Percentiles rank a stretch among this genome's conserved stretches.
These are phyloP conservation scores for Aspergillus quadricinctus DNA, from an alignment of 2,329 filamentous ascomycete species.

Conservation along the genomic window DNA sequence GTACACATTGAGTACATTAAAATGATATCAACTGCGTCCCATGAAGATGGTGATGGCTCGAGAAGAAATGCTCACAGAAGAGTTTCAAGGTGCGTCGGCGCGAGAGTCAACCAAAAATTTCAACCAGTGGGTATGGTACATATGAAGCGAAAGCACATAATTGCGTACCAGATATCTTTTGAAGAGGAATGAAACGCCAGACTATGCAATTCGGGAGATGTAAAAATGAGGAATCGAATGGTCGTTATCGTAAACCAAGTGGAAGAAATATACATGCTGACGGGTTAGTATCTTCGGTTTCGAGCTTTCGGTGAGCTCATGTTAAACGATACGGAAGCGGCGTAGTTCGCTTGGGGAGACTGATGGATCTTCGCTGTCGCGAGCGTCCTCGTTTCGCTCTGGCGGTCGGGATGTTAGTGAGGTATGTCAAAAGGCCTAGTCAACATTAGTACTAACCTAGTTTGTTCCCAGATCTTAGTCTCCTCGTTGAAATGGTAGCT, in stretches of 20 bases:
- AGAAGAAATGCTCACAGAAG: background rate
- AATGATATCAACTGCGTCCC: background rate
- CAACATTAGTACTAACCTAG: constrained; percentile 7
- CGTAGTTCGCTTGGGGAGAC: constrained; percentile 5
- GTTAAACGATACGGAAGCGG: constrained; percentile 5
- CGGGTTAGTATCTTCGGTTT: background rate
- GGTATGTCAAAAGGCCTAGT: background rate
- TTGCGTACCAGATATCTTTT: background rate
- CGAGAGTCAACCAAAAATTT: background rate
- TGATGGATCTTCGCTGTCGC: constrained; percentile 2
- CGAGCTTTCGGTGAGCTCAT: background rate
- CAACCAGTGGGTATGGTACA: background rate
- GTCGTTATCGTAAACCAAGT: background rate
- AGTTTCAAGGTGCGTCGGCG: background rate
- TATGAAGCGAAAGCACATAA: background rate
- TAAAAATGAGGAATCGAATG: background rate
- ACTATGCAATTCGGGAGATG: background rate
- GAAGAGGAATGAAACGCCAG: background rate
- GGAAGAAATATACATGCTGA: background rate
- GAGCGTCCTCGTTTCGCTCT: constrained; percentile 7
- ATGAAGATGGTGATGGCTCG: background rate
- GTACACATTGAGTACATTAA: background rate
- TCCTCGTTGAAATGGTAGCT: constrained; percentile 33
- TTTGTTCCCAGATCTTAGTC: constrained; percentile 28
- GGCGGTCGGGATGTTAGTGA: background rate